A percentile compares a stretch with the other conserved stretches of the same genome.
Evolutionary conservation across 805 yeast species (phyloP).

Genomic region (Kregervanrija pseudodelftensis): DNA sequence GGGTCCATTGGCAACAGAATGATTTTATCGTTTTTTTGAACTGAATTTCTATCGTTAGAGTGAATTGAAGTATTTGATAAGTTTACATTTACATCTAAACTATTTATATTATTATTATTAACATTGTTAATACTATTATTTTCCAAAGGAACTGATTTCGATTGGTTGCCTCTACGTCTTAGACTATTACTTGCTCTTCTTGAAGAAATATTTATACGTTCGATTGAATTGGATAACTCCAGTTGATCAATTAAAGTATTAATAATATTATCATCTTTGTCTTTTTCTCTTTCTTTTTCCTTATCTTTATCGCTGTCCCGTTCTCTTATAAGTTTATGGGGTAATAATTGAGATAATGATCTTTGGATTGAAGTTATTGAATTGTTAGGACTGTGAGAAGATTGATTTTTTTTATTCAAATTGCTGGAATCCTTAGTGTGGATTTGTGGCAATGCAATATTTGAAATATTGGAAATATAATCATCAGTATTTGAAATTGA

Average conservation of each 20-base stretch:
- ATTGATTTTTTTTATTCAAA: too few species aligned
- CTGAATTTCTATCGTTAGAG: too few species aligned
- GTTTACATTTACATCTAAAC: too few species aligned
- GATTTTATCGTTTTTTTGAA: constrained; percentile 8
- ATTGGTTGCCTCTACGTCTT: too few species aligned
- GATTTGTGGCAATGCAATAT: too few species aligned
- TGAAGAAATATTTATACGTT: too few species aligned
- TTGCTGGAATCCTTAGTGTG: too few species aligned
- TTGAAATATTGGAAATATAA: too few species aligned
- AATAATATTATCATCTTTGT: neutral
- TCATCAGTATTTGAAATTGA: neutral
- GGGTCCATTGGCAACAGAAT: constrained; percentile 23
- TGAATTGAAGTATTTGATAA: too few species aligned
- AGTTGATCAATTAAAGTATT: neutral
- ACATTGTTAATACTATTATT: neutral
- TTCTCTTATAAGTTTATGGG: neutral
- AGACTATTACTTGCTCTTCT: too few species aligned
- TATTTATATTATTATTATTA: neutral
- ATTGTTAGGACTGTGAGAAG: neutral
- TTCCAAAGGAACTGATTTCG: neutral
- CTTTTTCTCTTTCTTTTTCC: neutral
- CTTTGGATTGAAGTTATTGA: constrained; percentile 4
- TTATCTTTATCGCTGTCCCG: neutral
- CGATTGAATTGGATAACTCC: too few species aligned
- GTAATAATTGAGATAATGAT: constrained; percentile 2